Evolutionary conservation across 1,139 yeast genomes (phyloP).

Genomic region (Protomyces pachydermus): DNA sequence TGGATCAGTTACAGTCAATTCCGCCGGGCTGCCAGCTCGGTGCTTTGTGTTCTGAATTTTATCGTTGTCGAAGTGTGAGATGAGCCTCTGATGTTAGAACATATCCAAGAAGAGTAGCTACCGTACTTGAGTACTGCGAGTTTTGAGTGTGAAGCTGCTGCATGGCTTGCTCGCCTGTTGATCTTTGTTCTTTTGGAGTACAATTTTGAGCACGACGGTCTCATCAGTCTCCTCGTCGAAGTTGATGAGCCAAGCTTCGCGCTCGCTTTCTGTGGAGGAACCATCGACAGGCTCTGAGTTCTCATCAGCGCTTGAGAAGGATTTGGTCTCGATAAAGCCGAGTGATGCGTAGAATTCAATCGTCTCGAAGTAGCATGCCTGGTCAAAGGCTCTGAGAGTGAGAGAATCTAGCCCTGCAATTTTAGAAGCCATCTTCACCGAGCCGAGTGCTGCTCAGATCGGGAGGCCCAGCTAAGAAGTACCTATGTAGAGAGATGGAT

Average conservation of each 20-base stretch:
- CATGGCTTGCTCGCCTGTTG: conserved; percentile 37
- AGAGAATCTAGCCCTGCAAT: conserved; percentile 11
- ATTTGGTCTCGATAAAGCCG: conserved; percentile 52
- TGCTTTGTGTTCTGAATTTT: conserved; percentile 1
- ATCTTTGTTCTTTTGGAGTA: conserved; percentile 37
- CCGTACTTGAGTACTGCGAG: conserved; percentile 12
- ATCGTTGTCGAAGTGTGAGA: neutral
- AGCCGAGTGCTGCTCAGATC: too few species aligned
- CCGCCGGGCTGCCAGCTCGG: conserved; percentile 36
- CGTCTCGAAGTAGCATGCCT: conserved; percentile 45
- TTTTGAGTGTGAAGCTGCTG: neutral
- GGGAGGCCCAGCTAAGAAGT: too few species aligned
- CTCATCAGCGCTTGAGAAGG: conserved; percentile 42
- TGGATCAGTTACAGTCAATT: conserved; percentile 56
- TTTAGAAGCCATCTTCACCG: conserved; percentile 1
- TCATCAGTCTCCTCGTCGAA: conserved; percentile 42
- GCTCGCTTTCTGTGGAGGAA: conserved; percentile 34
- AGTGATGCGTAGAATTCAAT: conserved; percentile 52
- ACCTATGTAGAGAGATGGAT: too few species aligned
- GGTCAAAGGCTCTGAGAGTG: conserved; percentile 51
- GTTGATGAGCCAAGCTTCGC: conserved; percentile 56
- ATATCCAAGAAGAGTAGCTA: conserved; percentile 34
- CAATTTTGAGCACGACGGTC: conserved; percentile 38
- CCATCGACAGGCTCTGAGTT: conserved; percentile 30
- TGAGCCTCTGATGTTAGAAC: neutral